Evolutionary conservation across 805 yeast species (phyloP).

Genomic region (Kodamaea kaohsiungensis): DNA sequence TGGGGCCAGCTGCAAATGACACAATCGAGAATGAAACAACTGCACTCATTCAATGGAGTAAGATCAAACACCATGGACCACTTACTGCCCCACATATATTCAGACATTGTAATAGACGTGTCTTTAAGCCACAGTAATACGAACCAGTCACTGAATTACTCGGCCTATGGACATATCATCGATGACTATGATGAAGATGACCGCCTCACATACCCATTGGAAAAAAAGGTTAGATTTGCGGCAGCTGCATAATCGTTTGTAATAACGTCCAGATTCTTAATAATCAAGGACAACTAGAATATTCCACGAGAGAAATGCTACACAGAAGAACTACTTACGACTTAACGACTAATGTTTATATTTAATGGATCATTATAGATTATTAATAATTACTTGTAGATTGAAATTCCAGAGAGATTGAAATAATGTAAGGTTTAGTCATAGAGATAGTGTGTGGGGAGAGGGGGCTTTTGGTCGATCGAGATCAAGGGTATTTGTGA

Average conservation of each 20-base stretch:
- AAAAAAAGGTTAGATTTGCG: constrained; percentile 3
- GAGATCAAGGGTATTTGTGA: too few relatives aligned
- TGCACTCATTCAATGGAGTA: not conserved
- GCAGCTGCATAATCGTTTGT: not conserved
- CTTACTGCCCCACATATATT: not conserved
- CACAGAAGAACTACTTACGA: too few relatives aligned
- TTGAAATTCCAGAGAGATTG: too few relatives aligned
- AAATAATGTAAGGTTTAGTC: too few relatives aligned
- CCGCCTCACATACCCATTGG: not conserved
- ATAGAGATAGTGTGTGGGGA: too few relatives aligned
- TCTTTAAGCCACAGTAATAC: constrained; percentile 8
- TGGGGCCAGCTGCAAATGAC: not conserved
- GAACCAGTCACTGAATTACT: constrained; percentile 10
- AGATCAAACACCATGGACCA: not conserved
- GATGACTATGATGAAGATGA: constrained; percentile 1
- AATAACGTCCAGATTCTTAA: not conserved
- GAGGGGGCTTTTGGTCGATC: too few relatives aligned
- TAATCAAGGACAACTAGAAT: too few relatives aligned
- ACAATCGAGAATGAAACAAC: not conserved
- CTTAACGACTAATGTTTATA: too few relatives aligned
- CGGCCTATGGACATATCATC: constrained; percentile 1
- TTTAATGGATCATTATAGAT: too few relatives aligned
- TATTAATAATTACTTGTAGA: too few relatives aligned
- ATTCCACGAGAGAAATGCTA: too few relatives aligned
- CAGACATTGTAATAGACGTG: constrained; percentile 10